phyloP scores from a whole-genome alignment of 208 protist species.

The Trypanosoma conorhini region DNA sequence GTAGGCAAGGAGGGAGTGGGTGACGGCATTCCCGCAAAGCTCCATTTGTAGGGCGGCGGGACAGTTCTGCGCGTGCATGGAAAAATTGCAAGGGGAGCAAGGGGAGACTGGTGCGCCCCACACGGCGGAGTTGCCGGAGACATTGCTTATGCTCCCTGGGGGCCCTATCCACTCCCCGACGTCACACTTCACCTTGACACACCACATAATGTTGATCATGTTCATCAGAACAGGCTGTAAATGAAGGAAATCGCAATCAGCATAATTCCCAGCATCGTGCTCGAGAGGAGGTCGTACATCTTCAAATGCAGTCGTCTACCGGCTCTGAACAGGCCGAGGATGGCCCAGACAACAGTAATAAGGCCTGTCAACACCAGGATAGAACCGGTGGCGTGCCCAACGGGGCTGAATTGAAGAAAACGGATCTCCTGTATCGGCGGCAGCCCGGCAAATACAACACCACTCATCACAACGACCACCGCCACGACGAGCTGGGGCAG shows the following conservation, averaged over 20 bases:
- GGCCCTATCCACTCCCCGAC: conserved; percentile 32
- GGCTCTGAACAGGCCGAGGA: conserved; percentile 34
- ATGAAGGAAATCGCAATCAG: conserved; percentile 45
- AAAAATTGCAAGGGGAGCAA: conserved; percentile 54
- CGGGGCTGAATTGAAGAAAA: conserved; percentile 37
- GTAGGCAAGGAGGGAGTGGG: conserved; percentile 45
- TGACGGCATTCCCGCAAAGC: conserved; percentile 32
- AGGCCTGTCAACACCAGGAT: conserved; percentile 25
- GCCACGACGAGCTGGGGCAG: conserved; percentile 31
- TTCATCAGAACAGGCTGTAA: conserved; percentile 67
- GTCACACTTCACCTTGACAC: conserved; percentile 39
- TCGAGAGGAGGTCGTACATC: conserved; percentile 22
- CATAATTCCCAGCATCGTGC: conserved; percentile 33
- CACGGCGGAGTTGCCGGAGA: background rate
- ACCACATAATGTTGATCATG: conserved; percentile 62
- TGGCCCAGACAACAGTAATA: conserved; percentile 36
- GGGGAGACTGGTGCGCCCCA: conserved; percentile 2
- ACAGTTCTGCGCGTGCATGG: conserved; percentile 50
- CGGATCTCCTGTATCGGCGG: conserved; percentile 29
- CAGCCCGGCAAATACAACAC: conserved; percentile 33
- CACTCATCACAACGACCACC: conserved; percentile 36
- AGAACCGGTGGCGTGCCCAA: conserved; percentile 33
- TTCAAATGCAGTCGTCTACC: conserved; percentile 35
- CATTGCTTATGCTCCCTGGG: conserved; percentile 28
- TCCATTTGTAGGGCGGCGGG: conserved; percentile 22